Percentiles rank a stretch among this genome's conserved stretches.
These are phyloP conservation scores for Mycena vulgaris DNA, from an alignment of 768 basidiomycete genomes.

Conservation along the genomic window DNA sequence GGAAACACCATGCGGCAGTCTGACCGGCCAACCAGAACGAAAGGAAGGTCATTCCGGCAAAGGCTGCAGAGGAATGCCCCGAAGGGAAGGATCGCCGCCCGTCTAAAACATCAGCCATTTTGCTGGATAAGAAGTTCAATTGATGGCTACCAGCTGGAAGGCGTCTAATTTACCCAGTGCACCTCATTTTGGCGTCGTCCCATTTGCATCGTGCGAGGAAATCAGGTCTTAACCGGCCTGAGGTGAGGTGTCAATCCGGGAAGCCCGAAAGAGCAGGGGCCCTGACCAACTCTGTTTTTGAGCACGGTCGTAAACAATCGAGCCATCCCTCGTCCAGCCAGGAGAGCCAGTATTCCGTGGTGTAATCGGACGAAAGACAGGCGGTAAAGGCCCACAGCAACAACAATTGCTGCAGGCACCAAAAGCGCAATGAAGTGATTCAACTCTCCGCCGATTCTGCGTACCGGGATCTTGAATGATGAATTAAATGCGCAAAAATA, in stretches of 20 bases:
- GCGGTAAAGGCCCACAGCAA: constrained; percentile 54
- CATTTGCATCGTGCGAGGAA: constrained; percentile 78
- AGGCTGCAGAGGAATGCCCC: constrained; percentile 78
- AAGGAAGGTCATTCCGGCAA: constrained; percentile 75
- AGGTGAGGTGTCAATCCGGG: constrained; percentile 27
- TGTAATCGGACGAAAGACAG: constrained; percentile 68
- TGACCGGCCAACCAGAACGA: constrained; percentile 76
- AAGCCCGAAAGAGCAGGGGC: neutral
- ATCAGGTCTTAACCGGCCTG: constrained; percentile 74
- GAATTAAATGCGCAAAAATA: constrained; percentile 2
- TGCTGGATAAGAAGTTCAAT: constrained; percentile 42
- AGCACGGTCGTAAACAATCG: constrained; percentile 18
- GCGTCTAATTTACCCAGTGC: constrained; percentile 64
- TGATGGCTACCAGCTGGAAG: neutral
- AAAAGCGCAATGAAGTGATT: constrained; percentile 65
- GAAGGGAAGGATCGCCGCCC: constrained; percentile 79
- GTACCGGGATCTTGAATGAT: neutral
- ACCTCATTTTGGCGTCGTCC: constrained; percentile 60
- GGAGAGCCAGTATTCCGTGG: constrained; percentile 70
- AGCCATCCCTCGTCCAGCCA: constrained; percentile 55
- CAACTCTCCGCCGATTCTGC: constrained; percentile 63
- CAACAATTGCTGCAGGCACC: constrained; percentile 60
- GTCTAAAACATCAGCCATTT: constrained; percentile 56
- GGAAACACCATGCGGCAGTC: constrained; percentile 72
- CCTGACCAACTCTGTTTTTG: constrained; percentile 73